Base-by-base conservation (phyloP, 2,329 filamentous ascomycete genomes). In the Cladosporium sp. region DNA sequence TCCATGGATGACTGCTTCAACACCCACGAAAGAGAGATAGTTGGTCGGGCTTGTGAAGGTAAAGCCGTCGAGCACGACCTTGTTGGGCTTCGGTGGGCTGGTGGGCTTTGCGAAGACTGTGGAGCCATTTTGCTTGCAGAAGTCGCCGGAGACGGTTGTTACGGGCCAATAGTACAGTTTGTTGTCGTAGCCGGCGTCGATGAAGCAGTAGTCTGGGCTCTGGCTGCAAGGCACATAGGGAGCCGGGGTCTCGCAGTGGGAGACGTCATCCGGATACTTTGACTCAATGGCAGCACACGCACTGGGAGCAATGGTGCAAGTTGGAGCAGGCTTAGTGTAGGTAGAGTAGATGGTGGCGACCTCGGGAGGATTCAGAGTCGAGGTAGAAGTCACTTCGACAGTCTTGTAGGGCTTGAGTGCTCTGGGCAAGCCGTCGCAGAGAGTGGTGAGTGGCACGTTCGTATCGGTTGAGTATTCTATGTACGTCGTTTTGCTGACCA, bases 111-210 rank as follows among this genome's bases (percentile, higher is more conserved):
- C 43, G 25, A 51, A 50, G 22, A 58, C 45, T n/a, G 55, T 58
- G 15, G 45, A 40, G n/a, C 45, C 45, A 14, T 58, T 58, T 17
- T 58, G 55, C 15, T 45, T 45, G 37, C 55, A 58, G 22, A 58
- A 40, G 36, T 58, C 55, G 45, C 55, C 55, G 9, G 43, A 50
- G 22, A 51, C 55, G 7, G 55, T 58, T 4, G 43, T 58, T n/a
- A 51, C 36, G 20, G 55, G 55, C 55, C 55, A 58, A 45, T 51
- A 58, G 45, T 37, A 51, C 6, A 58, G 55, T 3, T 20, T 58
- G 19, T 42, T 30, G 37, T 17, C 30, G 8, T 34, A 14, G 5
- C n/a, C 25, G 2, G 28, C 45, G 0, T 14, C 12, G 2, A 58
- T 51, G 45, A 58, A 38, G 36, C 55, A 58, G 43, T 36, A 30